A percentile compares a stretch with the other conserved stretches of the same genome.
These are phyloP conservation scores for Ceratobasidium sp. DNA, from an alignment of 1,284 basidiomycete genomes.

Conservation along the genomic window DNA sequence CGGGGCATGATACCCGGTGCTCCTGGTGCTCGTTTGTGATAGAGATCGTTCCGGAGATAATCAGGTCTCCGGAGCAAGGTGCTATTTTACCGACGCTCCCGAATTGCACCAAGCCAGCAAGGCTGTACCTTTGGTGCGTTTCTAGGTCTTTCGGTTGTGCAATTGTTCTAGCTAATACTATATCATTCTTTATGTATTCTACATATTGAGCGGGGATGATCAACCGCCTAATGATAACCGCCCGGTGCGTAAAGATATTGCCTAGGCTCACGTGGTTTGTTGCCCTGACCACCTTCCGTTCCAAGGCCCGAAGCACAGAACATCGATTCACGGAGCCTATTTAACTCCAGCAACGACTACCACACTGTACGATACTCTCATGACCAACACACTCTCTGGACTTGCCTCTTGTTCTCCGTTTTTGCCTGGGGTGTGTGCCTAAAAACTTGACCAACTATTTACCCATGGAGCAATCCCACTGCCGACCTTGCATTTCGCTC, in stretches of 20 bases:
- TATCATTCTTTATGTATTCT: too few relatives aligned
- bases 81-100: too few relatives aligned
- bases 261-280: constrained; percentile 1
- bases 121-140: too few relatives aligned
- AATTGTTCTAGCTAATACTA: too few relatives aligned
- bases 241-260: not conserved
- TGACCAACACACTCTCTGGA: not conserved
- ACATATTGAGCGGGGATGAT: too few relatives aligned
- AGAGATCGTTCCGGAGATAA: too few relatives aligned
- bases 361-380: not conserved
- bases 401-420: not conserved
- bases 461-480: constrained; percentile 26
- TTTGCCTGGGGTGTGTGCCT: constrained; percentile 1
- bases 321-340: not conserved
- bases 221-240: not conserved
- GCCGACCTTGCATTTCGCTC: too few relatives aligned
- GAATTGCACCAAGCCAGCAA: too few relatives aligned
- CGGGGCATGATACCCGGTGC: too few relatives aligned
- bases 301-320: not conserved
- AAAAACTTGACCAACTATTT: constrained; percentile 5
- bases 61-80: too few relatives aligned
- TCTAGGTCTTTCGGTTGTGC: too few relatives aligned
- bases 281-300: not conserved
- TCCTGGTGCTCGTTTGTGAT: too few relatives aligned
- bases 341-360: constrained; percentile 5